phyloP scores from a whole-genome alignment of 2,329 filamentous ascomycete genomes.

The Verticillium longisporum region DNA sequence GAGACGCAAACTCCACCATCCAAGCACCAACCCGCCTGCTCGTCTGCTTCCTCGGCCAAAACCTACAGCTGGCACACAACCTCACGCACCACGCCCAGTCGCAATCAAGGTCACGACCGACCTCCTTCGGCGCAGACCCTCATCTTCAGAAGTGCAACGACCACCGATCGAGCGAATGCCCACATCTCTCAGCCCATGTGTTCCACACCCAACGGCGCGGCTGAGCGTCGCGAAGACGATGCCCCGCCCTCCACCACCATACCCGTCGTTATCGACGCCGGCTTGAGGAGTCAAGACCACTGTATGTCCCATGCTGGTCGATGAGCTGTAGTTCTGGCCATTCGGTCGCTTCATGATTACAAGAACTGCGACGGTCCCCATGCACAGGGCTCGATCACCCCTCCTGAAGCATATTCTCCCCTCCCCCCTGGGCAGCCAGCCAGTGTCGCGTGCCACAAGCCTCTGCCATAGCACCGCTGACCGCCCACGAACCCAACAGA shows the following conservation, averaged over 20 bases:
- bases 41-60: neutral
- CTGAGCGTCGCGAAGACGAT: conserved; percentile 8
- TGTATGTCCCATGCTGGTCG: conserved; percentile 44
- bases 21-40: neutral
- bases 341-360: neutral
- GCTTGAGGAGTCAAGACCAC: conserved; percentile 72
- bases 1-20: neutral
- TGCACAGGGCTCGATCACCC: neutral
- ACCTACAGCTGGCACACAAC: neutral
- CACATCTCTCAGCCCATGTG: conserved; percentile 18
- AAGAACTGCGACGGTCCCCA: neutral
- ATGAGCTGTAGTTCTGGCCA: neutral
- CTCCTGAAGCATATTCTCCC: neutral
- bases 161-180: neutral
- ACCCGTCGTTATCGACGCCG: conserved; percentile 52
- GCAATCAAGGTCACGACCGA: neutral
- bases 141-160: neutral
- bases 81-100: neutral
- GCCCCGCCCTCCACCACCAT: conserved; percentile 23
- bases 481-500: conserved; percentile 42
- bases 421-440: too few relatives aligned
- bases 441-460: neutral
- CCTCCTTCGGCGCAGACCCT: neutral
- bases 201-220: conserved; percentile 23
- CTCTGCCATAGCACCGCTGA: neutral